Base-by-base conservation (phyloP, 148 eudicot species). In the Rhododendron mucronatum region DNA sequence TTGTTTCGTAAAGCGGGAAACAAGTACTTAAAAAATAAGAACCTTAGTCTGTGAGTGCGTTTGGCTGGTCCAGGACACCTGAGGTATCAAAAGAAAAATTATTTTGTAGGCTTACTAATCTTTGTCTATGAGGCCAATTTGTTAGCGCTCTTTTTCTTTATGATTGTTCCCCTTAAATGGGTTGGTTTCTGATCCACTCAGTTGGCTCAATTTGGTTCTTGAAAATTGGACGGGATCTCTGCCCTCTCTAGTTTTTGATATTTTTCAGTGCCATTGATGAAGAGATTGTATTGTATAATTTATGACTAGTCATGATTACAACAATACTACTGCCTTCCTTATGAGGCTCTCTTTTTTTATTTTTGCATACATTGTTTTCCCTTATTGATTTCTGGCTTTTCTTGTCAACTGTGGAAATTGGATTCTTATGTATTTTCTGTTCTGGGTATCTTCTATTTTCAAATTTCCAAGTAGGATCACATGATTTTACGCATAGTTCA, bases 251-350 rank as follows among this genome's bases (percentile, higher is more conserved):
- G 1, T 33, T 83, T 30, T 77, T 35, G 78, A 51, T 41, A 13
- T 69, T 41, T 55, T 14, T 5, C 44, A 20, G 21, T 53, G 87
- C 90, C 87, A 37, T 50, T 89, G 90, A 89, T 89, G 88, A 86
- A 51, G 37, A n/a, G 63, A 47, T 8, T 50, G 45, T 88, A 83
- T 86, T 86, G 88, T 33, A 33, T 88, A 76, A 75, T 84, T 10
- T 67, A 83, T 67, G 77, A 83, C 18, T 18, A 57, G 12, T 57
- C 39, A 8, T 85, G 82, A 85, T 26, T 77, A 61, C 74, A 61
- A 28, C 14, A 23, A 69, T 83, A 84, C 86, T 87, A 89, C 90
- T 91, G 90, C 91, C 89, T 91, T 89, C 90, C 92, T 91, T 89
- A 89, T 91, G 91, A 88, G 90, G 86, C 83, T 55, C 5, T 44